Evolutionary conservation across 2,329 filamentous ascomycete species (phyloP), one percentile per base, ranked within the genome.

Genomic region (Emericellopsis cladophorae): DNA sequence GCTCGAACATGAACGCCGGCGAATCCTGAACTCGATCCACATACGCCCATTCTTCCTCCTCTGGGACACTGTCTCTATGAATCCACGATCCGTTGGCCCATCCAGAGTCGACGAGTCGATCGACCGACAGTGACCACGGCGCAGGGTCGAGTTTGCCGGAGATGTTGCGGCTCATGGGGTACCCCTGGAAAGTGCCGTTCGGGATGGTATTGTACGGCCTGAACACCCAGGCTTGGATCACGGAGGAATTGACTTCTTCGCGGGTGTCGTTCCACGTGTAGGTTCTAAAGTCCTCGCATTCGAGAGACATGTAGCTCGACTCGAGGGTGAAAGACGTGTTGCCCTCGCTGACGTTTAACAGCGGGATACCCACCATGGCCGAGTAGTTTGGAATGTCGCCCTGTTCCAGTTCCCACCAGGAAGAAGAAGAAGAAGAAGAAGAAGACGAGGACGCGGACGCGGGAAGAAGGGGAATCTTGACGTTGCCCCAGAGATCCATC

Each of bases 401-500:
- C 18, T 21, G 18, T 21, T 21, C 5, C 18, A 21, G 18, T 21
- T 21, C 18, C 18, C 18, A 5, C 15, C 31, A 32, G 15, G 31
- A 32, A 32, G 11, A 21, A 21, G 18, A 21, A 21, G 18, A 3
- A 3, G 18, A 21, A 3, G 18, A 21, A 32, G 11, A 21, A 21
- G 18, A 21, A 21, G 18, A 3, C 18, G 18, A 21, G 4, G 18
- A 21, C 18, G 18, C 3, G 3, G 18, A 21, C 18, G 18, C 21
- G 46, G 44, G 8, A 42, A 48, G 2, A 3, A 21, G 18, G 18
- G 53, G 54, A 5, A 57, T 49, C 37, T 51, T 53, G 34, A 52
- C 46, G 37, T 57, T 56, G 2, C 51, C 52, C 51, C 51, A 55
- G 1, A 50, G 36, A 36, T 56, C 54, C 31, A 32, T 32, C 31